A percentile compares a stretch with the other conserved stretches of the same genome.
phyloP scores from a whole-genome alignment of 2,329 filamentous ascomycete genomes.

The Penicillium sp. region DNA sequence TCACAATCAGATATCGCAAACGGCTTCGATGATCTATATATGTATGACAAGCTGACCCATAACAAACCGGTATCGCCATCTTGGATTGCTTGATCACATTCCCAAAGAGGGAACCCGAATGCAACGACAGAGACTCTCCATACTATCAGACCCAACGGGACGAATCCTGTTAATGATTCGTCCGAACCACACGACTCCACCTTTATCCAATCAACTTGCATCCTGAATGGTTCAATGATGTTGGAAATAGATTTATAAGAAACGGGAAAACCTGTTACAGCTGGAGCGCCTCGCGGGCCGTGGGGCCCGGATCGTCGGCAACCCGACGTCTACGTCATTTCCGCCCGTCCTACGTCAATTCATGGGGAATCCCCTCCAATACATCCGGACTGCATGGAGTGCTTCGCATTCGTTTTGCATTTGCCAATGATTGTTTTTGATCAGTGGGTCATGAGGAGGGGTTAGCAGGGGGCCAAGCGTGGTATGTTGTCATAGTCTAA shows the following conservation, averaged over 20 bases:
- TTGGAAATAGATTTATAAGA: neutral
- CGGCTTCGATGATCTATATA: neutral
- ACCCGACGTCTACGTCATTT: slow-evolving; percentile 14
- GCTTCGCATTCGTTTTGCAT: neutral
- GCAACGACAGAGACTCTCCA: neutral
- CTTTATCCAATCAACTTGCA: neutral
- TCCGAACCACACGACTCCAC: neutral
- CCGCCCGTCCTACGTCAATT: slow-evolving; percentile 11
- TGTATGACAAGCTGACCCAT: neutral
- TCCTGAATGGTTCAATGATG: slow-evolving; percentile 4
- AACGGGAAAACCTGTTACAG: slow-evolving; percentile 14
- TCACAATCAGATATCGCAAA: neutral
- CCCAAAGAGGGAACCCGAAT: neutral
- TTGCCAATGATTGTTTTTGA: neutral
- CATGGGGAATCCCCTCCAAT: neutral
- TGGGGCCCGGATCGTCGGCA: slow-evolving; percentile 9
- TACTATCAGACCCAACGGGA: neutral
- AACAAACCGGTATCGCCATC: neutral
- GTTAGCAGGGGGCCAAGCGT: neutral
- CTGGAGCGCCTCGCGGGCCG: neutral
- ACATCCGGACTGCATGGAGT: neutral
- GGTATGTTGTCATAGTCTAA: slow-evolving; percentile 1
- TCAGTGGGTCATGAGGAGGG: neutral
- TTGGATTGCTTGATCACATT: neutral
- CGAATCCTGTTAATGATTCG: neutral